Conservation (phyloP, 1,139 yeast species). For the Scheffersomyces titani region DNA sequence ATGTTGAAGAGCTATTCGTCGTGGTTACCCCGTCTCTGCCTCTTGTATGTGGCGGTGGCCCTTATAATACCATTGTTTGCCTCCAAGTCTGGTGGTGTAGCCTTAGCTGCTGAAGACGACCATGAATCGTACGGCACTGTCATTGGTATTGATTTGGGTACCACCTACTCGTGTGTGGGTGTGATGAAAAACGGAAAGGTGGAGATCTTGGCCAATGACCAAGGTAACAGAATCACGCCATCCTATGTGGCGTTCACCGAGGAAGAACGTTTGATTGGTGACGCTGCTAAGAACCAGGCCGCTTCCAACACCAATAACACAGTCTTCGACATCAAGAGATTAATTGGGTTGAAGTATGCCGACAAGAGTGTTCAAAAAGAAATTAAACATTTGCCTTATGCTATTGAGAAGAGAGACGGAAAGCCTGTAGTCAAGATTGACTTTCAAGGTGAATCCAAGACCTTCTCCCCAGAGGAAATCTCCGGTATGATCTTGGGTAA, state of each 20-base stretch:
- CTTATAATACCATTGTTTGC: constrained; percentile 16
- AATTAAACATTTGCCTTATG: constrained; percentile 78
- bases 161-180: constrained; percentile 89
- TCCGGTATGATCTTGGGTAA: constrained; percentile 90
- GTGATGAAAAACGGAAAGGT: constrained; percentile 91
- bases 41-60: constrained; percentile 20
- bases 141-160: constrained; percentile 87
- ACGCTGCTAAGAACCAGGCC: constrained; percentile 93
- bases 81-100: constrained; percentile 13
- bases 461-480: constrained; percentile 86
- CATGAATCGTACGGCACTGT: constrained; percentile 71
- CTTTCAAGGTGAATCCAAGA: constrained; percentile 58
- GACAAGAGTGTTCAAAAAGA: constrained; percentile 82
- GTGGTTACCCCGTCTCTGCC: constrained; percentile 20
- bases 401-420: constrained; percentile 65
- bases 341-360: constrained; percentile 76
- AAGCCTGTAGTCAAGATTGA: constrained; percentile 81
- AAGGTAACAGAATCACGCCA: constrained; percentile 94
- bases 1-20: constrained; percentile 13
- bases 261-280: constrained; percentile 89
- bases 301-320: constrained; percentile 80
- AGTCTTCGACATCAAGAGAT: constrained; percentile 81
- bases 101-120: constrained; percentile 32
- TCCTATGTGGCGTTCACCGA: constrained; percentile 85
- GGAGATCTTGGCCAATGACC: constrained; percentile 91